Evolutionary conservation across 2,329 filamentous ascomycete species (phyloP), one percentile per base, ranked within the genome.

Genomic region (Trichoderma harzianum): DNA sequence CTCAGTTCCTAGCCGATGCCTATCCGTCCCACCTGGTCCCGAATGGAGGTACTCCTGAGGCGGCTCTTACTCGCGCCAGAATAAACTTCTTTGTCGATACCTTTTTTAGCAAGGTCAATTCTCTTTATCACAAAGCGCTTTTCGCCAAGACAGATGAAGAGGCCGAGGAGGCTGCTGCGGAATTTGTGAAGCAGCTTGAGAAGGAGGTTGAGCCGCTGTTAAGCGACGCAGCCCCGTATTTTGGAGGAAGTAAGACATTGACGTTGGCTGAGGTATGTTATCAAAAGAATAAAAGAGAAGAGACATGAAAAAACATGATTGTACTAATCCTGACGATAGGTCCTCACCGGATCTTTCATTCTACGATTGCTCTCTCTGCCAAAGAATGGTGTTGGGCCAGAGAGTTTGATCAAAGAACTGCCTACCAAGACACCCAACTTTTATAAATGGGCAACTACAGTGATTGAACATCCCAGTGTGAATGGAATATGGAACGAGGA

Each of bases 191-290:
- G 1, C 84, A 83, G 1, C 81, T 93, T 1, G 84, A 85, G 68
- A 93, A 91, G 82, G 92, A 95, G 76, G 82, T 96, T 70, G 93
- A 95, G 81, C 92, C 92, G 1, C 81, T 93, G 47, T 82, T 97
- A 30, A 77, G 76, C 3, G 83, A 85, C 68, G 85, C 85, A 0
- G 82, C 78, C 2, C 90, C 90, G 0, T 93, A 89, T 79, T 92
- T 92, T 78, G 88, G 87, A 2, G 91, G 90, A 0, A 88, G 86
- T 66, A 83, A 87, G 24, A 88, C 83, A 78, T 78, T 94, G 53
- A 95, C 92, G 0, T 80, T 94, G 43, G 93, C 90, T 12, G 93
- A 96, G 87, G 92, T 93, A 81, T 73, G 82, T 74, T 34, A 1
- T 7, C 30, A 5, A 30, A 16, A 21, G 36, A 43, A 18, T 18